These are phyloP conservation scores for Tolypocladium album DNA, from an alignment of 2,329 filamentous ascomycete species.

Conservation along the genomic window DNA sequence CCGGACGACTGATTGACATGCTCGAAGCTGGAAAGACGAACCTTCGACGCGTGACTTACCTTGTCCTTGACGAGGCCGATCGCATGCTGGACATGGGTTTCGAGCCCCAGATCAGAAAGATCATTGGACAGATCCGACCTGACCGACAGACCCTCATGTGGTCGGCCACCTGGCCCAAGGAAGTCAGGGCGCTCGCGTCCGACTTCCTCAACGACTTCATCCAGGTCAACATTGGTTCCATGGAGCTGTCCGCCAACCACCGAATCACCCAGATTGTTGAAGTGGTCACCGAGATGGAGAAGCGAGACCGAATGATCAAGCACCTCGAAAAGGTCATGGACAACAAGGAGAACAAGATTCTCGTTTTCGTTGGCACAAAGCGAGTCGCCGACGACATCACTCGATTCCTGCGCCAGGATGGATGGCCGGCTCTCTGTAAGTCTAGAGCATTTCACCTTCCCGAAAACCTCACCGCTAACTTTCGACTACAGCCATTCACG, in stretches of 20 bases:
- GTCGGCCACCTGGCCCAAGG: conserved; percentile 99
- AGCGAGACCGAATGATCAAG: conserved; percentile 95
- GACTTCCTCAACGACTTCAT: conserved; percentile 95
- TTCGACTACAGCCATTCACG: conserved; percentile 69
- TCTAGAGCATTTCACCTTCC: conserved; percentile 22
- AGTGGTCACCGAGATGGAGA: conserved; percentile 92
- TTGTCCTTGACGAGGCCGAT: conserved; percentile 97
- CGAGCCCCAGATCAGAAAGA: conserved; percentile 98
- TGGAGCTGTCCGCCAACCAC: conserved; percentile 94
- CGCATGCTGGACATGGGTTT: conserved; percentile 99
- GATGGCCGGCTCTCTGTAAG: conserved; percentile 93
- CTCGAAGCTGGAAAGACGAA: conserved; percentile 97
- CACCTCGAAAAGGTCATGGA: conserved; percentile 98
- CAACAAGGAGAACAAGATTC: conserved; percentile 85
- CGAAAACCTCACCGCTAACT: conserved; percentile 12
- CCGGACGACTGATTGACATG: conserved; percentile 97
- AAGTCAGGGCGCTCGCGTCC: conserved; percentile 81
- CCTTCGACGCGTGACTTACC: conserved; percentile 91
- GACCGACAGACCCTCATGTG: conserved; percentile 99
- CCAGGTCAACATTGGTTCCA: conserved; percentile 95
- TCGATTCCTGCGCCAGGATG: conserved; percentile 91
- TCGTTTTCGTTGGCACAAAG: conserved; percentile 91
- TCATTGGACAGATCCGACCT: conserved; percentile 92
- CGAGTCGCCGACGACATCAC: conserved; percentile 97
- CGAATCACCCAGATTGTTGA: conserved; percentile 97